Evolutionary conservation across 306 rosid genomes (phyloP).

Genomic region (Senna siamea): DNA sequence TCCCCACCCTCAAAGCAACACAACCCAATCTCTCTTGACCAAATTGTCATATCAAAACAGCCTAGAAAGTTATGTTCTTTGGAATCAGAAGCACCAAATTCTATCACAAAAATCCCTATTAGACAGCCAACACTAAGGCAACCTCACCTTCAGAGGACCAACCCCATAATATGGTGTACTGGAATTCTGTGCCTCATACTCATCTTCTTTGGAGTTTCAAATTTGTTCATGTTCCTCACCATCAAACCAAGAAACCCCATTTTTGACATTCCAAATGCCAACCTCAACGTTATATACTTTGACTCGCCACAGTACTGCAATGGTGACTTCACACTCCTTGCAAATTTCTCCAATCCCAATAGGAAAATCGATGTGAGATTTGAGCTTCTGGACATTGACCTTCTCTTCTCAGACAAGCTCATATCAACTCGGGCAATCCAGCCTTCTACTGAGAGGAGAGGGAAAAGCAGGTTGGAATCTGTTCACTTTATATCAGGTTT

Average conservation of each 20-base stretch:
- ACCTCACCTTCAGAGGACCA: conserved; percentile 58
- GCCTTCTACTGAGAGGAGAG: conserved; percentile 63
- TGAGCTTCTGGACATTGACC: conserved; percentile 61
- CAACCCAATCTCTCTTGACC: conserved; percentile 51
- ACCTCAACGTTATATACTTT: conserved; percentile 70
- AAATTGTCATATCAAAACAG: conserved; percentile 58
- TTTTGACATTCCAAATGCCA: conserved; percentile 77
- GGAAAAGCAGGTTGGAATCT: conserved; percentile 60
- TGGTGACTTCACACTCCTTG: conserved; percentile 72
- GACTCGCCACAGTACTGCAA: conserved; percentile 72
- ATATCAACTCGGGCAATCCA: conserved; percentile 67
- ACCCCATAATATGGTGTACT: conserved; percentile 68
- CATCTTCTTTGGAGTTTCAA: conserved; percentile 74
- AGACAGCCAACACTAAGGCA: conserved; percentile 41
- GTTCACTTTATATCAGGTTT: conserved; percentile 77
- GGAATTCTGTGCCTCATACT: conserved; percentile 67
- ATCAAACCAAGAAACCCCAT: conserved; percentile 66
- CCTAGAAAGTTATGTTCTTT: conserved; percentile 32
- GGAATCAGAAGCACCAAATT: conserved; percentile 34
- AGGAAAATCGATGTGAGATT: conserved; percentile 63
- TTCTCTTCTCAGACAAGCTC: conserved; percentile 68
- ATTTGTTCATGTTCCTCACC: conserved; percentile 61
- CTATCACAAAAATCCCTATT: conserved; percentile 32
- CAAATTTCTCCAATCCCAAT: conserved; percentile 84
- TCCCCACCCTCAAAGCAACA: conserved; percentile 42